Percentiles rank a stretch among this genome's conserved stretches.
Conservation (phyloP, 306 rosid genomes). For the Vigna mungo region DNA sequence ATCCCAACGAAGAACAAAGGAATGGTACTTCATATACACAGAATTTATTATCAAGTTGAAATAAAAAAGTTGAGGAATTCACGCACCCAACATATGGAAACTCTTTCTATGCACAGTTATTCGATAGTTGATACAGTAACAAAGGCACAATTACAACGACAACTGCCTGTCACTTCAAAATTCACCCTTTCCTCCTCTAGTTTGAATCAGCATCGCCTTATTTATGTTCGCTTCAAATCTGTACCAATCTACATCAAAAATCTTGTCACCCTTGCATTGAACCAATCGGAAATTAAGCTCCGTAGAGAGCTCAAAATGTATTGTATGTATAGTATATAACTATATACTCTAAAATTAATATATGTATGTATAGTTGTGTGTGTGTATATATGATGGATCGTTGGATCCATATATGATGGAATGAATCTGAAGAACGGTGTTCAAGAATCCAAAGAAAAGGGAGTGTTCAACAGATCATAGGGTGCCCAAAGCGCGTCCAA, state of each 20-base stretch:
- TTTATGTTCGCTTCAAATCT: neutral
- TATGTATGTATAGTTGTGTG: neutral
- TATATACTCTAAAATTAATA: neutral
- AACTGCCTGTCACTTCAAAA: constrained; percentile 8
- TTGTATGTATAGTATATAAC: too few species aligned
- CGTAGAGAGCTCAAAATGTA: neutral
- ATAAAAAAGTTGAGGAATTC: neutral
- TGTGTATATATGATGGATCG: neutral
- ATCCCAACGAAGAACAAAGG: neutral
- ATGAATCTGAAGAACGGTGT: neutral
- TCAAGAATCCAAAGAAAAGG: constrained; percentile 76
- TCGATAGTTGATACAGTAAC: constrained; percentile 18
- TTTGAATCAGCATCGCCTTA: neutral
- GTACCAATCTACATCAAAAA: neutral
- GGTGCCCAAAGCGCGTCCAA: constrained; percentile 97
- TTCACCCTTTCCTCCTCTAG: constrained; percentile 1
- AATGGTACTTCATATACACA: neutral
- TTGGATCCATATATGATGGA: too few species aligned
- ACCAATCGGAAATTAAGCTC: neutral
- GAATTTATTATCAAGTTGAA: constrained; percentile 13
- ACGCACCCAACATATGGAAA: constrained; percentile 39
- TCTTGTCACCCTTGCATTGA: neutral
- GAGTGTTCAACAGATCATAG: constrained; percentile 77
- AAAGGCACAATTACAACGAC: neutral
- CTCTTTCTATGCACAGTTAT: constrained; percentile 48